Percentiles rank a stretch among this genome's conserved stretches.
Evolutionary conservation across 2,329 filamentous ascomycete species (phyloP).

Genomic region (Pseudogymnoascus sp.): DNA sequence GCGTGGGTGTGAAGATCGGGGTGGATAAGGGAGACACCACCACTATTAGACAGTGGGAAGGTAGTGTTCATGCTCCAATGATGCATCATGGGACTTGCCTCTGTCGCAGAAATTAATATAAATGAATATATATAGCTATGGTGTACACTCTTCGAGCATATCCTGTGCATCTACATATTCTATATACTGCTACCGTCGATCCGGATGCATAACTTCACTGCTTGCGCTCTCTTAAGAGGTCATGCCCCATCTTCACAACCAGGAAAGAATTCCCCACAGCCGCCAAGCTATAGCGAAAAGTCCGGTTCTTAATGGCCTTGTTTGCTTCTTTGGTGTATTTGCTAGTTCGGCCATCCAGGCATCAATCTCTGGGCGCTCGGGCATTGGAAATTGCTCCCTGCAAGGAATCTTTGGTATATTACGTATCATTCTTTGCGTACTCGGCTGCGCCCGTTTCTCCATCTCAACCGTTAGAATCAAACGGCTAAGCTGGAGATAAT

Average conservation of each 20-base stretch:
- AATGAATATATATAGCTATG: not conserved
- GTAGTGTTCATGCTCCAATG: not conserved
- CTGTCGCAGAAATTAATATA: not conserved
- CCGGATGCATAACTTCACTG: not conserved
- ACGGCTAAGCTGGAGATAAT: not conserved
- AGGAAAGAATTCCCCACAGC: not conserved
- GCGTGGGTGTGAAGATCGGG: not conserved
- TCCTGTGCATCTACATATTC: not conserved
- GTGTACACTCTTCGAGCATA: not conserved
- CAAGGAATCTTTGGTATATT: not conserved
- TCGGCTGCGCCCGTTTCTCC: not conserved
- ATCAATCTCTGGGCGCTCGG: not conserved
- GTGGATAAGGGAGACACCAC: not conserved
- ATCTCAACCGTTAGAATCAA: not conserved
- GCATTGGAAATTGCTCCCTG: not conserved
- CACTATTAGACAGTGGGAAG: not conserved
- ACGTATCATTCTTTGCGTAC: not conserved
- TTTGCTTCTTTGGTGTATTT: not conserved
- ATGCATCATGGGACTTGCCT: not conserved
- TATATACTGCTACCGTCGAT: not conserved
- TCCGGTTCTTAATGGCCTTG: not conserved
- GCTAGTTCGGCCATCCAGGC: not conserved
- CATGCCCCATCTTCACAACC: not conserved
- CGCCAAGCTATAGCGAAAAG: not conserved
- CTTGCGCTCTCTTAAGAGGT: too few species aligned